phyloP scores from a whole-genome alignment of 768 basidiomycete species.

The Leccinellum luteum region DNA sequence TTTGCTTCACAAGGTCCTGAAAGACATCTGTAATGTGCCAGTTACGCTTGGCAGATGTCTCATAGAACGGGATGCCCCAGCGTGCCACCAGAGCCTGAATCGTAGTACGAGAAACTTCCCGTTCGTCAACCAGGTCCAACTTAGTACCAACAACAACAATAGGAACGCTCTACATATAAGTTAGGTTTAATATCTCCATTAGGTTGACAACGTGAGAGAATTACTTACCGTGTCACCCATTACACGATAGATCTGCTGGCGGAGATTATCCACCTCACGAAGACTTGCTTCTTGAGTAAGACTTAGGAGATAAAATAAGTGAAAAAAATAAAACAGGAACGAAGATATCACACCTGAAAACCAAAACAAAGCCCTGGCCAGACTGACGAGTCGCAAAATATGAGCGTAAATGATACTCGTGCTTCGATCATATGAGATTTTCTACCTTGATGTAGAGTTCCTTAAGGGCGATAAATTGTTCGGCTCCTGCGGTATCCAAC shows the following conservation, averaged over 20 bases:
- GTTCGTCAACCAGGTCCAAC: conserved; percentile 74
- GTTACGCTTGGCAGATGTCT: conserved; percentile 84
- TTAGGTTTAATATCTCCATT: conserved; percentile 3
- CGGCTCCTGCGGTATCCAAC: conserved; percentile 82
- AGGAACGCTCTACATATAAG: conserved; percentile 51
- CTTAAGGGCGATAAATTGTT: conserved; percentile 78
- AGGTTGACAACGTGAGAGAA: not conserved
- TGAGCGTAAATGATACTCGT: not conserved
- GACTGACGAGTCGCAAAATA: conserved; percentile 38
- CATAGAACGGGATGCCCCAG: conserved; percentile 78
- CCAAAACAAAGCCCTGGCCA: conserved; percentile 76
- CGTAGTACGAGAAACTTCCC: conserved; percentile 66
- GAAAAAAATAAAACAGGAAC: not conserved
- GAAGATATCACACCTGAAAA: conserved; percentile 59
- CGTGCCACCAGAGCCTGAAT: conserved; percentile 62
- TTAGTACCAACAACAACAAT: conserved; percentile 89
- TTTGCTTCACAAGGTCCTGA: conserved; percentile 70
- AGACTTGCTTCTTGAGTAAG: conserved; percentile 80
- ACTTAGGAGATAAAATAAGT: conserved; percentile 36
- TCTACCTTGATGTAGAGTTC: conserved; percentile 78
- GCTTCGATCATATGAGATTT: not conserved
- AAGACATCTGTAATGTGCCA: conserved; percentile 81
- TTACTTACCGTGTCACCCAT: conserved; percentile 63
- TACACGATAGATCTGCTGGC: conserved; percentile 78
- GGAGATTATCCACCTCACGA: conserved; percentile 74